Evolutionary conservation across 306 rosid genomes (phyloP), one percentile per base, ranked within the genome.

Genomic region (Quercus rubra): DNA sequence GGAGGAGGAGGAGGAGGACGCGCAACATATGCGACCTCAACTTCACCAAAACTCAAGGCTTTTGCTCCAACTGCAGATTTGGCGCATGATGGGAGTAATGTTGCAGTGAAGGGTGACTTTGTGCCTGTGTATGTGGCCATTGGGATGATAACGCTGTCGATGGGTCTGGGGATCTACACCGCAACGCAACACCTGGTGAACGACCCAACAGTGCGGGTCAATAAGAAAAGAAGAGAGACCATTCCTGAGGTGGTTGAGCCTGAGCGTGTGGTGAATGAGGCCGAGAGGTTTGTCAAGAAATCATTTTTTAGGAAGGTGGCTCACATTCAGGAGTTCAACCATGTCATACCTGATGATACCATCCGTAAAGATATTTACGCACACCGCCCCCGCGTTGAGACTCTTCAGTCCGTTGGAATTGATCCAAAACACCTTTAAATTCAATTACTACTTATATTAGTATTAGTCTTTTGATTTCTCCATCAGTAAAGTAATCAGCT

Each of bases 231-330:
- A 74, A 81, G 97, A 72, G 95, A 91, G 91, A 91, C 88, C 17
- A 63, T 94, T 11, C 92, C 97, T 18, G 99, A 94, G 86, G 97
- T 94, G 83, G 91, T 84, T 59, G 99, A 92, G 74, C 99, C 99
- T 0, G 93, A 91, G 2, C 90, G 77, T 31, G 97, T 94, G 74
- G 78, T 70, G 12, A 93, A 80, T 56, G 89, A 90, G 28, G 33
- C 97, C 0, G 84, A 87, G 0, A 86, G 70, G 20, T 83, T 56
- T 51, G 0, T 85, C 0, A 82, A 66, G 21, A 78, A 86, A 1
- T 94, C 97, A 0, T 88, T 89, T 68, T 92, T 94, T 68, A 87
- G 99, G 81, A 94, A 86, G 79, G 84, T 92, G 57, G 99, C 95
- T 2, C 97, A 92, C 31, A 80, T 94, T 25, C 92, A 86, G 73